Evolutionary conservation across 2,329 filamentous ascomycete species (phyloP).

Genomic region (Cladosporium colombiae): DNA sequence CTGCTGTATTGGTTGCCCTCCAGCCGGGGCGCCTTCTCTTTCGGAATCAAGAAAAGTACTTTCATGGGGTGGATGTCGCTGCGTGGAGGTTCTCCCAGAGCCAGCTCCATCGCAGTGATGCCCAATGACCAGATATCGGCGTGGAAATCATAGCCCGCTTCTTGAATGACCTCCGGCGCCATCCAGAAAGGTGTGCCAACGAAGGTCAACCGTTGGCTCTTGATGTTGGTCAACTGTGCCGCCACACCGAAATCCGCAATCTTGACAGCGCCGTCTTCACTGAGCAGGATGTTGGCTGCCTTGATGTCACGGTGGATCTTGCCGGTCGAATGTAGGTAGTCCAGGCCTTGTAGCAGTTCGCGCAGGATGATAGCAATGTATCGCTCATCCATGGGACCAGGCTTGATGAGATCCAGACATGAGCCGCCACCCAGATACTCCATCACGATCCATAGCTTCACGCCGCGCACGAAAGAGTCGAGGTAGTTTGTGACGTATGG

Average conservation of each 20-base stretch:
- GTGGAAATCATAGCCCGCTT: conserved; percentile 81
- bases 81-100: conserved; percentile 84
- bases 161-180: conserved; percentile 92
- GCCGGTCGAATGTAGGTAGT: conserved; percentile 89
- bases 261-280: conserved; percentile 86
- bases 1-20: conserved; percentile 79
- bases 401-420: conserved; percentile 90
- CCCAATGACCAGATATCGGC: conserved; percentile 92
- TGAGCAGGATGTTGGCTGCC: conserved; percentile 88
- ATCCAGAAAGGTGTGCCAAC: conserved; percentile 98
- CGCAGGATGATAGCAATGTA: conserved; percentile 95
- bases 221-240: conserved; percentile 94
- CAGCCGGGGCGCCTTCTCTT: conserved; percentile 78
- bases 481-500: conserved; percentile 95
- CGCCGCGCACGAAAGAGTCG: conserved; percentile 90
- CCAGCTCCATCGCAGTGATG: conserved; percentile 88
- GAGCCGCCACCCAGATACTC: conserved; percentile 95
- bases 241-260: conserved; percentile 96
- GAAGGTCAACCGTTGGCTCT: conserved; percentile 95
- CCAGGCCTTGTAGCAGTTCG: conserved; percentile 83
- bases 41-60: conserved; percentile 86
- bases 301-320: conserved; percentile 98
- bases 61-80: conserved; percentile 90
- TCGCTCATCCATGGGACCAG: conserved; percentile 80
- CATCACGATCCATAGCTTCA: conserved; percentile 99